A percentile compares a stretch with the other conserved stretches of the same genome.
phyloP scores from a whole-genome alignment of 2,329 filamentous ascomycete species.

The Phialophora expanda region DNA sequence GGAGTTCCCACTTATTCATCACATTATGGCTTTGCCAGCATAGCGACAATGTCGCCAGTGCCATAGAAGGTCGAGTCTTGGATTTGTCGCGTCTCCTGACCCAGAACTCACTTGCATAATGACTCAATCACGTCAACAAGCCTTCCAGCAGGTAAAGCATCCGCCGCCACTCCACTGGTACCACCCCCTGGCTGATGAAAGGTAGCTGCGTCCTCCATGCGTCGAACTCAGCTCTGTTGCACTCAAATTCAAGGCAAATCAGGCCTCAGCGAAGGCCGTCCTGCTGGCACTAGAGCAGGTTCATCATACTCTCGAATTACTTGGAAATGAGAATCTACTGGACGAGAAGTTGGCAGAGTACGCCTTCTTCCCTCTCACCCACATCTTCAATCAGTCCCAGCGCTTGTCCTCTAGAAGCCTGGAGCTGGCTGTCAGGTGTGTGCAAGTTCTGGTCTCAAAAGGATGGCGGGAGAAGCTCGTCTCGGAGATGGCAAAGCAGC shows the following conservation, averaged over 20 bases:
- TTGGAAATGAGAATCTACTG: conserved; percentile 55
- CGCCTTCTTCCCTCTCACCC: conserved; percentile 88
- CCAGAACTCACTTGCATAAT: conserved; percentile 35
- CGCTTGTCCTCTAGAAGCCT: conserved; percentile 70
- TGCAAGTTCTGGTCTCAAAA: conserved; percentile 72
- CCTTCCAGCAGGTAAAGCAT: conserved; percentile 48
- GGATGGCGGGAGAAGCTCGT: conserved; percentile 79
- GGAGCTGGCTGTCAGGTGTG: conserved; percentile 76
- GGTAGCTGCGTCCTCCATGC: conserved; percentile 62
- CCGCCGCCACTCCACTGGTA: background rate
- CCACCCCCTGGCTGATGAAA: background rate
- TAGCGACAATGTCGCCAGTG: background rate
- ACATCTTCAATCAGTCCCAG: conserved; percentile 78
- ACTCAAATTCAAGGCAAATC: conserved; percentile 56
- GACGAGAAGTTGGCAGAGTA: conserved; percentile 91
- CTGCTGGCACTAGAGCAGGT: conserved; percentile 55
- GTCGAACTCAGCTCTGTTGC: conserved; percentile 63
- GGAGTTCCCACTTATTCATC: background rate
- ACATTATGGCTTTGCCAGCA: background rate
- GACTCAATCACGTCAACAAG: conserved; percentile 49
- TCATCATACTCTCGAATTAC: conserved; percentile 45
- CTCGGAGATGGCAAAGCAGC: conserved; percentile 76
- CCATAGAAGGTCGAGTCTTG: background rate
- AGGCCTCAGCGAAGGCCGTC: conserved; percentile 54
- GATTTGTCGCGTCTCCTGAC: background rate